These are phyloP conservation scores for Syzygium oleosum DNA, from an alignment of 345 rosid genomes.

Conservation along the genomic window DNA sequence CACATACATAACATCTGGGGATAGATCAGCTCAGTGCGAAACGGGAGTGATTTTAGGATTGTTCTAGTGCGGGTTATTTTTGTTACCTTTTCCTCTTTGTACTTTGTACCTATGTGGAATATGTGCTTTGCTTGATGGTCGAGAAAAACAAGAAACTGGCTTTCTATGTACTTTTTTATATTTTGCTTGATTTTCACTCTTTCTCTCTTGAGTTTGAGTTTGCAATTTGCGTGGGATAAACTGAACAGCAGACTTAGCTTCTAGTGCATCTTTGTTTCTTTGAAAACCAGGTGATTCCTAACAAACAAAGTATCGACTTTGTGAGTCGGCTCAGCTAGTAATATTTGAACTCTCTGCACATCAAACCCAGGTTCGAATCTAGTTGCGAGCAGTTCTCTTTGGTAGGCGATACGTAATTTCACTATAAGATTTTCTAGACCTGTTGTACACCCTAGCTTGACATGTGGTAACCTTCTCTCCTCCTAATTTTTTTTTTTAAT, in stretches of 20 bases:
- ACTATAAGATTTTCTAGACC: background rate
- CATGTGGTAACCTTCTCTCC: background rate
- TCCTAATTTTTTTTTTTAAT: background rate
- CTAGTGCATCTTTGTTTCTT: background rate
- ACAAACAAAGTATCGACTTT: background rate
- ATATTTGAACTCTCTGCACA: background rate
- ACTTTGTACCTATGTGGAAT: background rate
- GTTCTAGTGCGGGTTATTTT: background rate
- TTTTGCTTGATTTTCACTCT: conserved; percentile 3
- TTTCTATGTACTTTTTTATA: background rate
- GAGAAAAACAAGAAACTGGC: background rate
- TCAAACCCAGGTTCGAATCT: background rate
- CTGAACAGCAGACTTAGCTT: background rate
- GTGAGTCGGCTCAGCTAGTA: background rate
- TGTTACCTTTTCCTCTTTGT: background rate
- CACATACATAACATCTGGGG: background rate
- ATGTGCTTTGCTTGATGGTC: conserved; percentile 7
- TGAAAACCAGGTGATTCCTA: background rate
- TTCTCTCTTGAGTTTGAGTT: background rate
- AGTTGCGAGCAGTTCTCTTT: background rate
- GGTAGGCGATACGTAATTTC: background rate
- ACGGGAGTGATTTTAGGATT: background rate
- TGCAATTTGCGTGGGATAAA: background rate
- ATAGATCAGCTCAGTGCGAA: background rate
- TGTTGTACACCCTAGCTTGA: background rate